phyloP scores from a whole-genome alignment of 192 early-diverging fungal species.

The Coemansia sp. region DNA sequence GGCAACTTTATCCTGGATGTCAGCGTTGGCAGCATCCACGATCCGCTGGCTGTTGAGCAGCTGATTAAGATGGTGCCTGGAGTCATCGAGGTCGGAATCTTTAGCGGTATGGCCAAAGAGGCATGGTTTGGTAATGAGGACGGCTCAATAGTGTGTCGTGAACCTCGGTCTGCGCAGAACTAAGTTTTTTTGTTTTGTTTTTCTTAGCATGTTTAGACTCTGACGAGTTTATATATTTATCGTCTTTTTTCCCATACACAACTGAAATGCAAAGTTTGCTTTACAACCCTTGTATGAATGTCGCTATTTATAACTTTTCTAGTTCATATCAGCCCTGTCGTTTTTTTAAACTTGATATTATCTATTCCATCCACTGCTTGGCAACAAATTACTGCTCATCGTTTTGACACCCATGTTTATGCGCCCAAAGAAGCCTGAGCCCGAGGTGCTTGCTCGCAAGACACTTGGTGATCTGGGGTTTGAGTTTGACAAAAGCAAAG shows the following conservation, averaged over 20 bases:
- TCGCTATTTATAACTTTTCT: no score
- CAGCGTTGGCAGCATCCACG: constrained; percentile 71
- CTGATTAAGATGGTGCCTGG: constrained; percentile 76
- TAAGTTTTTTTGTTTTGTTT: not conserved
- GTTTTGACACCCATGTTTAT: constrained; percentile 35
- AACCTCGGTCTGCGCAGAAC: constrained; percentile 8
- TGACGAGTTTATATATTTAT: no score
- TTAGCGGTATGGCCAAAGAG: constrained; percentile 78
- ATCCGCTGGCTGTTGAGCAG: constrained; percentile 58
- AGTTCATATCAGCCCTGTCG: no score
- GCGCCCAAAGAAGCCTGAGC: constrained; percentile 27
- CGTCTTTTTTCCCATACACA: no score
- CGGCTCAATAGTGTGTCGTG: constrained; percentile 59
- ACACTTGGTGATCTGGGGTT: constrained; percentile 39
- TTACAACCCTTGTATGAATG: no score
- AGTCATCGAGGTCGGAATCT: constrained; percentile 91
- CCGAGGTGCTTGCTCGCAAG: constrained; percentile 14
- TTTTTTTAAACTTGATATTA: not conserved
- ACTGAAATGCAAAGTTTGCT: no score
- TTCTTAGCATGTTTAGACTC: not conserved
- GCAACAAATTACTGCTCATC: not conserved
- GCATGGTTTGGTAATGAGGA: constrained; percentile 87
- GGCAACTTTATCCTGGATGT: constrained; percentile 92
- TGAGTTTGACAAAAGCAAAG: constrained; percentile 13
- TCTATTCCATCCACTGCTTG: not conserved